Conservation (phyloP, 2,329 filamentous ascomycete species). For the Hypoxylon sp. region DNA sequence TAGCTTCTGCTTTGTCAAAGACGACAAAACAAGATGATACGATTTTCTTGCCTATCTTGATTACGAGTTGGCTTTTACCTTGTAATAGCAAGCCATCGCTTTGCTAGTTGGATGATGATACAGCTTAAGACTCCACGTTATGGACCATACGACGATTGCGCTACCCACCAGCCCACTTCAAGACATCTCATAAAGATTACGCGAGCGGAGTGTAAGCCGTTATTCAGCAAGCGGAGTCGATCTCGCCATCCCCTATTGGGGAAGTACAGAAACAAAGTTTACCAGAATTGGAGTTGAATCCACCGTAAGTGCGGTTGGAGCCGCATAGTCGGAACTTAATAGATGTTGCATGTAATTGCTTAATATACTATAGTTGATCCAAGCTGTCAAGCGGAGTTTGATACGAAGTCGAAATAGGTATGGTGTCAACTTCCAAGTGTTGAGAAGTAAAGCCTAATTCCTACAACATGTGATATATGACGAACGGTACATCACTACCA, state of each 20-base stretch:
- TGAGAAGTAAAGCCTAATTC: neutral
- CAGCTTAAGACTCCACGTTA: constrained; percentile 6
- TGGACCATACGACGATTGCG: constrained; percentile 22
- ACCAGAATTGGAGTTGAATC: constrained; percentile 13
- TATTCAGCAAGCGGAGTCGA: constrained; percentile 38
- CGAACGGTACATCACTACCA: neutral
- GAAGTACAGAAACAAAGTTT: constrained; percentile 14
- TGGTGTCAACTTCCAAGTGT: neutral
- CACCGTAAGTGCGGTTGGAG: constrained; percentile 22
- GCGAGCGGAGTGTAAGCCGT: constrained; percentile 39
- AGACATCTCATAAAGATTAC: constrained; percentile 42
- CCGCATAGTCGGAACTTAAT: constrained; percentile 26
- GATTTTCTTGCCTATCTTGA: constrained; percentile 11
- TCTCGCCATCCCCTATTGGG: constrained; percentile 29
- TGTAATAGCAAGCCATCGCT: constrained; percentile 7
- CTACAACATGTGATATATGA: neutral
- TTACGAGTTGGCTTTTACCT: neutral
- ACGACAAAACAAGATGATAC: constrained; percentile 26
- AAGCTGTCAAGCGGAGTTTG: neutral
- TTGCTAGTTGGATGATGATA: constrained; percentile 4
- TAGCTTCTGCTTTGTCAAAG: constrained; percentile 27
- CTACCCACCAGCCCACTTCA: constrained; percentile 5
- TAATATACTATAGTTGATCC: neutral
- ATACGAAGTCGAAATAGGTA: neutral
- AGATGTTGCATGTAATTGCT: constrained; percentile 1